Evolutionary conservation across 2,329 filamentous ascomycete genomes (phyloP).

Genomic region (Laburnicola sp.): DNA sequence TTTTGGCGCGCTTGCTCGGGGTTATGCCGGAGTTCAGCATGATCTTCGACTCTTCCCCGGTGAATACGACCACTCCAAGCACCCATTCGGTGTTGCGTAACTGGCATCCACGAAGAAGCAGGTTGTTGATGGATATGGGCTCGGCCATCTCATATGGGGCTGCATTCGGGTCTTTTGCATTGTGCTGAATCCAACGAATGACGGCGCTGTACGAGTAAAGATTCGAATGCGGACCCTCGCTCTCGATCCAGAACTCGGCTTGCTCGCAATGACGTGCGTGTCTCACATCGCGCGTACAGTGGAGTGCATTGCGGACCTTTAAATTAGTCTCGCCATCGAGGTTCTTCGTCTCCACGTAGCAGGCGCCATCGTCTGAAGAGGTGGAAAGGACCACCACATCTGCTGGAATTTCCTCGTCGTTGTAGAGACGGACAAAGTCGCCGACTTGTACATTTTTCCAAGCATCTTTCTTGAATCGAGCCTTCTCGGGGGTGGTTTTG

Average conservation of each 20-base stretch:
- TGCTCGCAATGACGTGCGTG: conserved; percentile 92
- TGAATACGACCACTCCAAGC: conserved; percentile 89
- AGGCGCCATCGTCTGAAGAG: conserved; percentile 89
- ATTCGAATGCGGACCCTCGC: conserved; percentile 88
- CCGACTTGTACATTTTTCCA: conserved; percentile 97
- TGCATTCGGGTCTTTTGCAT: conserved; percentile 64
- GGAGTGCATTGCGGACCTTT: conserved; percentile 89
- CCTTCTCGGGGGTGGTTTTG: conserved; percentile 66
- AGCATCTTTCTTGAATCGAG: conserved; percentile 85
- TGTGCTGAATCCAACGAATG: conserved; percentile 79
- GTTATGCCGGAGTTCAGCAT: conserved; percentile 98
- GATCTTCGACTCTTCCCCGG: conserved; percentile 95
- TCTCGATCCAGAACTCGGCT: conserved; percentile 84
- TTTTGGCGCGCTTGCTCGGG: conserved; percentile 87
- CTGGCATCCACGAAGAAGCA: conserved; percentile 90
- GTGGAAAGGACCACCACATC: conserved; percentile 92
- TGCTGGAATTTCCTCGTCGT: conserved; percentile 91
- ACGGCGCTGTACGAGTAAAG: conserved; percentile 94
- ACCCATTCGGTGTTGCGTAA: conserved; percentile 96
- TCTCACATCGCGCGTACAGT: conserved; percentile 78
- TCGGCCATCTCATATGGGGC: conserved; percentile 80
- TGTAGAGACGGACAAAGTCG: conserved; percentile 95
- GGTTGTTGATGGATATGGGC: conserved; percentile 90
- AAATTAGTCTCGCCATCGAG: conserved; percentile 97
- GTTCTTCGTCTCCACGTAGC: conserved; percentile 98